Conservation (phyloP, 2,329 filamentous ascomycete genomes). For the Phaeoacremonium minimum region DNA sequence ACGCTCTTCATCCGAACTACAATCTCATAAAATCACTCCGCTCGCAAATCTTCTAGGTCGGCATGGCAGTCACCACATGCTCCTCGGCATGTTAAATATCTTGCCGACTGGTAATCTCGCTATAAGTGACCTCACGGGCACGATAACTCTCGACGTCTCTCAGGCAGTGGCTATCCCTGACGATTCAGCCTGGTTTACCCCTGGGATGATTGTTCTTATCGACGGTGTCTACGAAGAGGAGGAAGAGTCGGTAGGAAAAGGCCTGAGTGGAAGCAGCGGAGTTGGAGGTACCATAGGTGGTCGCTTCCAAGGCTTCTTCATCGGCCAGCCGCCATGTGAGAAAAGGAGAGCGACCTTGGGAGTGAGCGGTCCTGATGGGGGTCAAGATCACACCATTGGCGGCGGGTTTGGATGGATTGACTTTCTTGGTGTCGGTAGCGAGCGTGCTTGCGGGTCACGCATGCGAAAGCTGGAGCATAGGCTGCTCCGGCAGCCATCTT, state of each 20-base stretch:
- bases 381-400: slow-evolving; percentile 58
- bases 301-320: slow-evolving; percentile 82
- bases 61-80: slow-evolving; percentile 77
- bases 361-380: slow-evolving; percentile 55
- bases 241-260: slow-evolving; percentile 64
- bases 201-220: slow-evolving; percentile 92
- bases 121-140: slow-evolving; percentile 82
- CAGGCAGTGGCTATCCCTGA: slow-evolving; percentile 79
- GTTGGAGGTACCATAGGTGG: slow-evolving; percentile 91
- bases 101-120: slow-evolving; percentile 79
- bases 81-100: slow-evolving; percentile 77
- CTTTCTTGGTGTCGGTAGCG: slow-evolving; percentile 87
- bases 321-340: slow-evolving; percentile 89
- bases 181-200: slow-evolving; percentile 85
- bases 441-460: slow-evolving; percentile 73
- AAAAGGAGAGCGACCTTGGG: slow-evolving; percentile 76
- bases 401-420: slow-evolving; percentile 96
- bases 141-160: slow-evolving; percentile 76
- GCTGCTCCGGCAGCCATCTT: slow-evolving; percentile 43
- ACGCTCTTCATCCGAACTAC: slow-evolving; percentile 58
- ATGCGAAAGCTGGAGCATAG: slow-evolving; percentile 79
- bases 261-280: slow-evolving; percentile 71
- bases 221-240: slow-evolving; percentile 98
- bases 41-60: slow-evolving; percentile 74
- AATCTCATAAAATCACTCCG: slow-evolving; percentile 82